Percentiles rank a stretch among this genome's conserved stretches.
These are phyloP conservation scores for Carpinus viminea DNA, from an alignment of 306 rosid species.

Conservation along the genomic window DNA sequence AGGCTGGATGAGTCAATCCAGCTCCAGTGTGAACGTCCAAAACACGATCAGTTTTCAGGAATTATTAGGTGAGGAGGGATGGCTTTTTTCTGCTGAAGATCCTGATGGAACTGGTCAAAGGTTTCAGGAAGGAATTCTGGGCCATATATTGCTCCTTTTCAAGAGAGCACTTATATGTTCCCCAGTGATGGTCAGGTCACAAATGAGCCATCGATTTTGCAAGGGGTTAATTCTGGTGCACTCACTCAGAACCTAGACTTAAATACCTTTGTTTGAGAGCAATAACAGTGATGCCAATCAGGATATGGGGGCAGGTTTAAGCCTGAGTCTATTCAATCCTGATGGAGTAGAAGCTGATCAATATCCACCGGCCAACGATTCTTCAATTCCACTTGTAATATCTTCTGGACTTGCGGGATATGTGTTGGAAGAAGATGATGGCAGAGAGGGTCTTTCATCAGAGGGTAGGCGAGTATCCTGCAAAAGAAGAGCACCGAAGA, in stretches of 20 bases:
- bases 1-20: slow-evolving; percentile 12
- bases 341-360: slow-evolving; percentile 8
- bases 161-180: neutral
- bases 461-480: neutral
- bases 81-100: neutral
- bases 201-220: neutral
- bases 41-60: neutral
- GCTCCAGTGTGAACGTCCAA: neutral
- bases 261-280: slow-evolving; percentile 2
- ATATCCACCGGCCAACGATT: neutral
- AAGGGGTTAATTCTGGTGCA: slow-evolving; percentile 3
- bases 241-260: neutral
- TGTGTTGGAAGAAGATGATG: slow-evolving; percentile 10
- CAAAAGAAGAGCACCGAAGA: slow-evolving; percentile 21
- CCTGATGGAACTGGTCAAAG: slow-evolving; percentile 3
- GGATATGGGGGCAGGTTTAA: neutral
- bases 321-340: neutral
- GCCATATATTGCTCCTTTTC: slow-evolving; percentile 1
- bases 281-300: neutral
- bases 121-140: neutral
- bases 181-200: neutral
- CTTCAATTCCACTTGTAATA: neutral
- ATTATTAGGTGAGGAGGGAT: neutral
- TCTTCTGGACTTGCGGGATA: neutral
- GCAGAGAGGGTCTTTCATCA: neutral